These are phyloP conservation scores for Pestalotiopsis sp. DNA, from an alignment of 2,329 filamentous ascomycete species.

Conservation along the genomic window DNA sequence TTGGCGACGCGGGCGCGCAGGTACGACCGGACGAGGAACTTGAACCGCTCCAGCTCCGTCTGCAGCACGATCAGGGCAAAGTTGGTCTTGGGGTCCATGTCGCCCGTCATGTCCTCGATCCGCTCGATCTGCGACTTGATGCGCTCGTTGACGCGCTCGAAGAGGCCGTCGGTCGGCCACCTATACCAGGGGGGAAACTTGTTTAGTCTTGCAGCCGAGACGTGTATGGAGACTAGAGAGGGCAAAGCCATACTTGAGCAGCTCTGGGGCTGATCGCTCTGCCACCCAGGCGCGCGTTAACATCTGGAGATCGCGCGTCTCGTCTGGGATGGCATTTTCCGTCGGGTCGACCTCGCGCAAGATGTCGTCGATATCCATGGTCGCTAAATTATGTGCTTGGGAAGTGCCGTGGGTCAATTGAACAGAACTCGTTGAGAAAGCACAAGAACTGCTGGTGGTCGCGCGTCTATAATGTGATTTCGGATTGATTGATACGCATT, in stretches of 20 bases:
- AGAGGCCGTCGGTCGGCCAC: constrained; percentile 69
- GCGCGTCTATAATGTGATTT: neutral
- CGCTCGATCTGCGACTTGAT: constrained; percentile 69
- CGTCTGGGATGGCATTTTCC: constrained; percentile 52
- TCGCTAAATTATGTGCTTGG: neutral
- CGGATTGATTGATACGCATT: neutral
- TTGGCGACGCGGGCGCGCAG: constrained; percentile 85
- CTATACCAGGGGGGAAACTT: constrained; percentile 33
- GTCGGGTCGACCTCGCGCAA: constrained; percentile 70
- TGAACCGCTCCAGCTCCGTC: constrained; percentile 92
- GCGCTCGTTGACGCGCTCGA: constrained; percentile 77
- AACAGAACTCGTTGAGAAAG: neutral
- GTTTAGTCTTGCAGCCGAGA: neutral
- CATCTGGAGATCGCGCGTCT: constrained; percentile 78
- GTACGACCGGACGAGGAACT: constrained; percentile 84
- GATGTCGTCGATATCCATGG: constrained; percentile 81
- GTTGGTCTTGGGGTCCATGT: constrained; percentile 87
- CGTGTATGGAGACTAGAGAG: no score
- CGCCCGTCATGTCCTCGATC: constrained; percentile 75
- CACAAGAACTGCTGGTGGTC: neutral
- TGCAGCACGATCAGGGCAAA: constrained; percentile 93
- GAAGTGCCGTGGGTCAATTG: neutral
- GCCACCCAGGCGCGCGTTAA: constrained; percentile 92
- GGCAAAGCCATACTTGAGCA: constrained; percentile 67
- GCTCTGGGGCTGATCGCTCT: constrained; percentile 84